Evolutionary conservation across 345 rosid genomes (phyloP), one percentile per base, ranked within the genome.

Genomic region (Rubroshorea leprosula): DNA sequence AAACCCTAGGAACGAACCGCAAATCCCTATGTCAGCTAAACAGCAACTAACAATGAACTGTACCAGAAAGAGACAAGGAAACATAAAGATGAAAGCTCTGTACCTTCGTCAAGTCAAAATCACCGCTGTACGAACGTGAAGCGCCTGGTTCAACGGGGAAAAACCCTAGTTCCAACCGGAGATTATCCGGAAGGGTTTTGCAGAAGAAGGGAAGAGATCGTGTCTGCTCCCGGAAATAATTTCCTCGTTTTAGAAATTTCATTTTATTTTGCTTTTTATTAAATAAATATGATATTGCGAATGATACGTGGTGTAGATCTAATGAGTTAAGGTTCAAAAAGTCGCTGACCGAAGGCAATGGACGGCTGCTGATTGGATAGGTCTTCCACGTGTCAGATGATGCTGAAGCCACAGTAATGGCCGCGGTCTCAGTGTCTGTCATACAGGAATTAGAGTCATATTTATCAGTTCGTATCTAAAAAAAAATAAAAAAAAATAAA

Each of bases 271-370:
- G 9, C 14, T 44, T 22, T 49, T 49, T 12, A 4, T 8, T 0
- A n/a, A 43, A 23, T 55, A 31, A 27, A 52, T 24, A 10, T 14
- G 1, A 9, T 52, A 39, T 17, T 12, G 10, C 35, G 20, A 43
- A 13, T 21, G 15, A 46, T 47, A 59, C 64, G 60, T 59, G 70
- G 70, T 22, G 20, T 16, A 22, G 10, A 50, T 65, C 63, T 0
- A 1, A n/a, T n/a, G n/a, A n/a, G n/a, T n/a, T n/a, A 26, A 49
- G 56, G 17, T n/a, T 14, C 27, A n/a, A 6, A 13, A 8, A 35
- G 41, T 35, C 41, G 41, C 12, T 35, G 5, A 35, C 12, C 41
- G 12, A 2, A 2, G 41, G 12, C 7, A 6, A 35, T 6, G 7
- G 31, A 23, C 20, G 5, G 17, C 18, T 23, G 18, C 17, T 25